A percentile compares a stretch with the other conserved stretches of the same genome.
phyloP scores from a whole-genome alignment of 139 green algal species.

The Penium margaritaceum region DNA sequence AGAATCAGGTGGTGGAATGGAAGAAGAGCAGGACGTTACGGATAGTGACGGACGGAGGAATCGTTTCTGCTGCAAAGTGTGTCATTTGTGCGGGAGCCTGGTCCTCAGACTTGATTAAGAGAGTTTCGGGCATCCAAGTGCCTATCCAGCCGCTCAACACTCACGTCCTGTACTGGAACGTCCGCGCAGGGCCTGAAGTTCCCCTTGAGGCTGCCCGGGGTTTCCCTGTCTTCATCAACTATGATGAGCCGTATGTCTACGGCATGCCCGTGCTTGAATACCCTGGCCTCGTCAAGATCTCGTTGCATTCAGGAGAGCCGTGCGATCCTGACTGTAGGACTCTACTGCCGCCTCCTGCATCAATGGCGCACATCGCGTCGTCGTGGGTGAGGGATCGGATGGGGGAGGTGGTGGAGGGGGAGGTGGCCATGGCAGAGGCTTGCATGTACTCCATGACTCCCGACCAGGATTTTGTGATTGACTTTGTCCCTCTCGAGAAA shows the following conservation, averaged over 20 bases:
- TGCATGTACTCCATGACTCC: constrained; percentile 46
- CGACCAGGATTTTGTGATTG: constrained; percentile 43
- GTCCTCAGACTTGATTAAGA: too few relatives aligned
- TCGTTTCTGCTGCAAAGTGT: neutral
- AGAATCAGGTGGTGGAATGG: neutral
- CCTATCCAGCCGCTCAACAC: too few relatives aligned
- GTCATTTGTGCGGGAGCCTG: neutral
- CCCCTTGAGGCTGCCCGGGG: neutral
- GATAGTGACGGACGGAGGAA: neutral
- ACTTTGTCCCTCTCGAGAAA: constrained; percentile 27
- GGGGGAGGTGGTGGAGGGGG: constrained; percentile 13
- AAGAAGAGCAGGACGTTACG: neutral
- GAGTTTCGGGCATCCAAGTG: too few relatives aligned
- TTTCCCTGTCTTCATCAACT: constrained; percentile 37
- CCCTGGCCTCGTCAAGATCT: constrained; percentile 38
- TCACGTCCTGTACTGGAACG: too few relatives aligned
- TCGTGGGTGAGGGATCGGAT: constrained; percentile 26
- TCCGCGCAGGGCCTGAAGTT: too few relatives aligned
- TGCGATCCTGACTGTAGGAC: constrained; percentile 36
- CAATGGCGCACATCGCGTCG: neutral
- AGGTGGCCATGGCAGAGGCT: constrained; percentile 19
- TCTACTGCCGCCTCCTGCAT: constrained; percentile 3
- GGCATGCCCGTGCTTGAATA: constrained; percentile 27
- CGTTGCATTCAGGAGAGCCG: constrained; percentile 20
- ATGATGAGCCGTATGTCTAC: constrained; percentile 41